These are phyloP conservation scores for Lactifluus subvellereus DNA, from an alignment of 768 basidiomycete species.

Conservation along the genomic window DNA sequence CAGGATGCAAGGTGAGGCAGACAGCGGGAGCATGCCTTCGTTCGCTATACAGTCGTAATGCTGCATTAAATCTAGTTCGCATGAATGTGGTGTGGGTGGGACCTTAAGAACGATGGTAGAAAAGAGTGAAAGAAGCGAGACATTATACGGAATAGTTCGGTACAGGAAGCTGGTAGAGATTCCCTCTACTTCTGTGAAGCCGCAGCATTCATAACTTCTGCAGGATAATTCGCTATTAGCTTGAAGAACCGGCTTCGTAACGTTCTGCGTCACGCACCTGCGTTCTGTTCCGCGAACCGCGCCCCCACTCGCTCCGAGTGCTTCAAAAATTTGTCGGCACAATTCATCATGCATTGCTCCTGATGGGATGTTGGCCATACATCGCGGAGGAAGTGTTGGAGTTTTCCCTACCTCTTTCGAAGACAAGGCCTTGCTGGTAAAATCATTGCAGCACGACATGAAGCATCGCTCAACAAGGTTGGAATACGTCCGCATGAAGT, in stretches of 20 bases:
- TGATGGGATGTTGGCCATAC: conserved; percentile 30
- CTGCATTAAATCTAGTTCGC: neutral
- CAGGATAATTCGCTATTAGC: neutral
- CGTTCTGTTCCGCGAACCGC: conserved; percentile 87
- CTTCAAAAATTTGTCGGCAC: conserved; percentile 96
- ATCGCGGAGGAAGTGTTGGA: neutral
- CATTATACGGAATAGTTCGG: neutral
- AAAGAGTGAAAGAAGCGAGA: neutral
- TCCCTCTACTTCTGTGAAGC: conserved; percentile 29
- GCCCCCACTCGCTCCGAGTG: conserved; percentile 92
- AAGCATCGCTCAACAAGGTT: conserved; percentile 95
- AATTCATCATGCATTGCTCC: conserved; percentile 89
- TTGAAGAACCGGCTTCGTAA: neutral
- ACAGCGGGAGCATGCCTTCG: neutral
- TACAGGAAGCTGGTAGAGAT: neutral
- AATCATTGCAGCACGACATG: conserved; percentile 91
- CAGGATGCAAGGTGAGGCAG: neutral
- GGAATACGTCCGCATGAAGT: conserved; percentile 93
- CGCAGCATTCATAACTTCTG: conserved; percentile 40
- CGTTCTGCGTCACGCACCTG: conserved; percentile 52
- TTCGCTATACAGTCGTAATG: neutral
- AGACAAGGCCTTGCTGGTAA: conserved; percentile 89
- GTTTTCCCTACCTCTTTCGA: conserved; percentile 71
- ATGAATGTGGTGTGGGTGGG: neutral
- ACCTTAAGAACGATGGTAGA: neutral